These are phyloP conservation scores for Candida xiaguanensis DNA, from an alignment of 805 yeast genomes.

Conservation along the genomic window DNA sequence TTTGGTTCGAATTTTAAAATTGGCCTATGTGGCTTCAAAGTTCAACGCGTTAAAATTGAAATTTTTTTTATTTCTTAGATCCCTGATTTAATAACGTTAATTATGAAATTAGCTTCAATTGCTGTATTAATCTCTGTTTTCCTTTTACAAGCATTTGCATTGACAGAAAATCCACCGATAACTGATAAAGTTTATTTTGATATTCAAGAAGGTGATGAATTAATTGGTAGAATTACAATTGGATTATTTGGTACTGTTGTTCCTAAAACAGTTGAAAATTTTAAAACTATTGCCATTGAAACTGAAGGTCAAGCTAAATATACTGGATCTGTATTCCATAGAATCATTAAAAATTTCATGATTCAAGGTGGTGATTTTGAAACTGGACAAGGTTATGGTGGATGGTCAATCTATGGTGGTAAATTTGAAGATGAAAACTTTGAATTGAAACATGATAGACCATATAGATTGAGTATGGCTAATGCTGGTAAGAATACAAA, in stretches of 20 bases:
- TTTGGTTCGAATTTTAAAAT: not conserved
- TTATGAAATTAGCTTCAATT: not conserved
- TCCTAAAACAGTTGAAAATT: slow-evolving; percentile 95
- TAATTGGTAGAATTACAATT: slow-evolving; percentile 76
- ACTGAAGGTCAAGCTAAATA: slow-evolving; percentile 32
- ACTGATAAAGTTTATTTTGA: slow-evolving; percentile 86
- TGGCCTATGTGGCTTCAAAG: not conserved
- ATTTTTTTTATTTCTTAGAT: not conserved
- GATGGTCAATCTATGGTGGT: slow-evolving; percentile 58
- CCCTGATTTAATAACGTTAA: not conserved
- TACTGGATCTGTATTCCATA: slow-evolving; percentile 44
- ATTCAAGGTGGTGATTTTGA: slow-evolving; percentile 49
- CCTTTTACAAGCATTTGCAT: slow-evolving; percentile 5
- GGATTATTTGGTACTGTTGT: slow-evolving; percentile 88
- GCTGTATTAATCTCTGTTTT: not conserved
- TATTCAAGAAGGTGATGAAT: slow-evolving; percentile 71
- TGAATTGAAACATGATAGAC: slow-evolving; percentile 69
- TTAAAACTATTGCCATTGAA: slow-evolving; percentile 80
- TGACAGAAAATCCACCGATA: slow-evolving; percentile 47
- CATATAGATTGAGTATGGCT: slow-evolving; percentile 88
- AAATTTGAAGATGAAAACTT: slow-evolving; percentile 80
- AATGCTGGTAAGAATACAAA: slow-evolving; percentile 98
- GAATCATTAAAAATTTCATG: slow-evolving; percentile 47
- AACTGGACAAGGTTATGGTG: slow-evolving; percentile 45
- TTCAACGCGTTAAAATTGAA: not conserved